Evolutionary conservation across 78 protist species (phyloP).

Genomic region (Emiliania huxleyi): DNA sequence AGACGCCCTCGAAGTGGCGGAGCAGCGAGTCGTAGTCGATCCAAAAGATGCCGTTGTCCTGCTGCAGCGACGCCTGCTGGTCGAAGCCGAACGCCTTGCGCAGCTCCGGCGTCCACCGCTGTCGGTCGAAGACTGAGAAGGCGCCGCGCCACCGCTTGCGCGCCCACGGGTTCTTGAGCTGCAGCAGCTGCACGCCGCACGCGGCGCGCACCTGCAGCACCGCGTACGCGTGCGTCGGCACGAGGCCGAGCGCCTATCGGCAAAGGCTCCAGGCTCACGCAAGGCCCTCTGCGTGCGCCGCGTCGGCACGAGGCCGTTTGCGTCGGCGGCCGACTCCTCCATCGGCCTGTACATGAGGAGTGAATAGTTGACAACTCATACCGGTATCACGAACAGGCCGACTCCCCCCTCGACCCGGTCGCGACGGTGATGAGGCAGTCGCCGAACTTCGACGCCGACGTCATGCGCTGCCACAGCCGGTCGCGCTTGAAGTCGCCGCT

Average conservation of each 20-base stretch:
- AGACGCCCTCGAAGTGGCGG: neutral
- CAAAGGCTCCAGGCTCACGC: no score
- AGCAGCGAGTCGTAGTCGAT: constrained; percentile 16
- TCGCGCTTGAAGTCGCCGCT: neutral
- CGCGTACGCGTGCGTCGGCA: constrained; percentile 46
- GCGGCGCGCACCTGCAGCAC: constrained; percentile 28
- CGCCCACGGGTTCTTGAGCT: constrained; percentile 61
- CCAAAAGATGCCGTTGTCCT: constrained; percentile 59
- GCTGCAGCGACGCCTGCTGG: neutral
- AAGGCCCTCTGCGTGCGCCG: no score
- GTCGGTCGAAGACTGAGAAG: constrained; percentile 25
- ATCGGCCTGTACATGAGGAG: no score
- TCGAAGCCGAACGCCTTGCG: constrained; percentile 10
- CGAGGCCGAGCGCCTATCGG: constrained; percentile 46
- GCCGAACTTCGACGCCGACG: neutral
- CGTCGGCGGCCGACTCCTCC: constrained; percentile 4
- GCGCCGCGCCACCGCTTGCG: constrained; percentile 38
- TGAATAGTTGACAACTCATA: no score
- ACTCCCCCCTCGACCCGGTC: no score
- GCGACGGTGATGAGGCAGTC: neutral
- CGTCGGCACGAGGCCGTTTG: no score
- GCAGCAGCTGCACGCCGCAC: constrained; percentile 21
- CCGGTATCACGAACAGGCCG: no score
- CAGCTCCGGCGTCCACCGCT: constrained; percentile 42
- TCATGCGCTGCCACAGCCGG: neutral